A percentile compares a stretch with the other conserved stretches of the same genome.
These are phyloP conservation scores for Candida sanyaensis DNA, from an alignment of 1,139 yeast genomes.

Conservation along the genomic window DNA sequence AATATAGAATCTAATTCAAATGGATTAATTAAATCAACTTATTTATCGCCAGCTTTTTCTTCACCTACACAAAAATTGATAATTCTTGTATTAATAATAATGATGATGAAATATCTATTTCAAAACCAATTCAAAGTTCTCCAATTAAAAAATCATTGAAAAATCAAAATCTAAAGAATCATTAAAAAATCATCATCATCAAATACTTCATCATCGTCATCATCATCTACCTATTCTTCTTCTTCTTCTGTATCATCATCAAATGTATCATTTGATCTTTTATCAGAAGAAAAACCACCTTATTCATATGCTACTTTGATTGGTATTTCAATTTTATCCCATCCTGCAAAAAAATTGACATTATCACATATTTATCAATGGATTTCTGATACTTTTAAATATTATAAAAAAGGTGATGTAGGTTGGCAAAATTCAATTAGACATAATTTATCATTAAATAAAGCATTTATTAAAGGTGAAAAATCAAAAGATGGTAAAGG, in stretches of 20 bases:
- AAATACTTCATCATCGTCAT: slow-evolving; percentile 19
- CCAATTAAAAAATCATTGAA: slow-evolving; percentile 21
- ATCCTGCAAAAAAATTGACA: slow-evolving; percentile 79
- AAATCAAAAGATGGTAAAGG: slow-evolving; percentile 96
- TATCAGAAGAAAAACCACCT: slow-evolving; percentile 75
- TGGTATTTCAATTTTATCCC: slow-evolving; percentile 89
- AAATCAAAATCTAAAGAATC: slow-evolving; percentile 24
- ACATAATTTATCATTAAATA: slow-evolving; percentile 80
- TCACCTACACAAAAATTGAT: slow-evolving; percentile 35
- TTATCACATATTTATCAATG: slow-evolving; percentile 89
- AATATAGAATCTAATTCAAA: slow-evolving; percentile 7
- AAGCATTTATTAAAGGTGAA: slow-evolving; percentile 87
- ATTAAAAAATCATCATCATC: not conserved
- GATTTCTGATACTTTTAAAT: slow-evolving; percentile 86
- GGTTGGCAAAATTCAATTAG: slow-evolving; percentile 96
- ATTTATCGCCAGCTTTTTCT: slow-evolving; percentile 52
- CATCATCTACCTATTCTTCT: too few species aligned
- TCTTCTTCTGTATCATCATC: slow-evolving; percentile 2
- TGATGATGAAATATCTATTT: not conserved
- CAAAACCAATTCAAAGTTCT: slow-evolving; percentile 10
- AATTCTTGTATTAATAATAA: too few species aligned
- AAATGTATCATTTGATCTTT: slow-evolving; percentile 29
- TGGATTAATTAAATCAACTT: slow-evolving; percentile 17
- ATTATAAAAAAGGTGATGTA: slow-evolving; percentile 81
- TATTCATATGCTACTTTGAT: slow-evolving; percentile 92